Base-by-base conservation (phyloP, 768 basidiomycete genomes). In the Tricholoma flavovirens region DNA sequence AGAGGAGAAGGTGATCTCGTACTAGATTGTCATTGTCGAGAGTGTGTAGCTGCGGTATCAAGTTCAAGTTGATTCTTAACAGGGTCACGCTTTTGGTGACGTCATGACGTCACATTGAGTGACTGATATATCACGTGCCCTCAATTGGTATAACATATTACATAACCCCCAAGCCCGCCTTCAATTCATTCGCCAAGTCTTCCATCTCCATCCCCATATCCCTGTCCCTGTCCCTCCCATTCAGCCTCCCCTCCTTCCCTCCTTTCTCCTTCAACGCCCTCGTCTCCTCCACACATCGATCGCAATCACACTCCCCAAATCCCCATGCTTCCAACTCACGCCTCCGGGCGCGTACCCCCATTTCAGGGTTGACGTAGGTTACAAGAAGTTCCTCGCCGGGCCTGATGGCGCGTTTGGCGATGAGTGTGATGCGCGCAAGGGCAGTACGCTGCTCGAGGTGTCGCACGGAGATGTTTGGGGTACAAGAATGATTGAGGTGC, bases 401-500 rank as follows among this genome's bases (percentile, higher is more conserved):
- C 21, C 77, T 73, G 53, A 97, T 86, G 17, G 79, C 74, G 9
- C 74, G 68, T 54, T 78, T 81, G 4, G 93, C 87, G n/a, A 90
- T 68, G 22, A 92, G 66, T 0, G 88, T 84, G 66, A 96, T 88
- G 35, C 90, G 82, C 6, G 86, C 77, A 53, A 91, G 84, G 1
- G 86, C 79, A 1, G 75, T 82, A 50, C 81, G 82, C 60, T 77
- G 79, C 67, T 90, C 86, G 55, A 90, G 71, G 66, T 92, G 92
- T 2, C 87, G 83, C 14, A 89, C 84, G 15, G 90, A 88, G 49
- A 86, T 62, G 68, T 92, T 95, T 0, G 93, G 91, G 15, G 73
- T 68, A 69, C 93, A 97, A 6, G 80, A 80, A 68, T 97, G 93
- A 69, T 96, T 97, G 29, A 95, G 69, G 61, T 94, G 90, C 2